Evolutionary conservation across 192 early-diverging fungal species (phyloP).

Genomic region (Coemansia sp.): DNA sequence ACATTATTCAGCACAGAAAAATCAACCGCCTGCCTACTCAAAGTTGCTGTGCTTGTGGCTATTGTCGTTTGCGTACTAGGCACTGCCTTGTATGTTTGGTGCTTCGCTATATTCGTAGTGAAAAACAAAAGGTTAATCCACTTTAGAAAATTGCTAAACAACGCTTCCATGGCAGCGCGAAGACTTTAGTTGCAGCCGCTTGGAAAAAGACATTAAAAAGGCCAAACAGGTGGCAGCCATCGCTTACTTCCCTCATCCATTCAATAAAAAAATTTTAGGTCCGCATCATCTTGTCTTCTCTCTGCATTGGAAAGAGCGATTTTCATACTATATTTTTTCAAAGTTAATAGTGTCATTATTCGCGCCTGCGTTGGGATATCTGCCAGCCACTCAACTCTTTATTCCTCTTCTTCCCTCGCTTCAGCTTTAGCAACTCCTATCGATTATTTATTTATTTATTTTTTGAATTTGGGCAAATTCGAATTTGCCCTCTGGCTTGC

Average conservation of each 20-base stretch:
- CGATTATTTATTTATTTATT: neutral
- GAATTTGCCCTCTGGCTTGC: neutral
- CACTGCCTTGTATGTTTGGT: neutral
- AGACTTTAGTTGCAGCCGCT: neutral
- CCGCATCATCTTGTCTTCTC: neutral
- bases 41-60: neutral
- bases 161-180: neutral
- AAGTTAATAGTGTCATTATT: neutral
- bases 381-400: neutral
- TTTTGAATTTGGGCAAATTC: neutral
- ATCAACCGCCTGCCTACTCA: too few relatives aligned
- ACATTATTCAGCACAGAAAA: neutral
- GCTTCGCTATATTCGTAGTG: neutral
- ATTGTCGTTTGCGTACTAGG: neutral
- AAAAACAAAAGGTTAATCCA: neutral
- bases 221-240: neutral
- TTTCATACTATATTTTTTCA: constrained; percentile 1
- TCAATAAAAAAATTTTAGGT: neutral
- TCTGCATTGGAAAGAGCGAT: neutral
- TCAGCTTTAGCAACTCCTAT: neutral
- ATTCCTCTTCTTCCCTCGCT: neutral
- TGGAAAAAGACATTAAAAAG: neutral
- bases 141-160: neutral
- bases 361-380: neutral
- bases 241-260: constrained; percentile 1